These are phyloP conservation scores for Aspergillus sp. DNA, from an alignment of 2,329 filamentous ascomycete genomes.

Conservation along the genomic window DNA sequence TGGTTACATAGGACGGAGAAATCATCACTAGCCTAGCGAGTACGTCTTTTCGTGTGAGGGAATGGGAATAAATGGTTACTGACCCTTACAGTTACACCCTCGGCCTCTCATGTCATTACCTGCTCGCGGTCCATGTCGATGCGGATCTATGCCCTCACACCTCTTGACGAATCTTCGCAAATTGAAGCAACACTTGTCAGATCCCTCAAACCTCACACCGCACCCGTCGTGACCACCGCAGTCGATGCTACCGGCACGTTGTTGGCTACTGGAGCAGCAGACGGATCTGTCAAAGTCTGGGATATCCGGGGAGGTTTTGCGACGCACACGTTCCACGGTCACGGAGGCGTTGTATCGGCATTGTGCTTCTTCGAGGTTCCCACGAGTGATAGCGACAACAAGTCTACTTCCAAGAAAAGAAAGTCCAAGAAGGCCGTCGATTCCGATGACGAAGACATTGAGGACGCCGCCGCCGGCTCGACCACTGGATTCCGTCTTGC, in stretches of 20 bases:
- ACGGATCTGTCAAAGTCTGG: conserved; percentile 94
- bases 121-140: conserved; percentile 95
- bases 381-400: conserved; percentile 33
- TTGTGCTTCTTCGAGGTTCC: conserved; percentile 82
- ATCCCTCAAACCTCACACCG: conserved; percentile 81
- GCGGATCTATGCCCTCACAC: conserved; percentile 74
- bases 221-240: conserved; percentile 79
- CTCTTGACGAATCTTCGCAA: conserved; percentile 49
- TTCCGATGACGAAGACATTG: conserved; percentile 36
- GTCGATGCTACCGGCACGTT: conserved; percentile 83
- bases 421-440: conserved; percentile 33
- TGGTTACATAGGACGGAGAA: conserved; percentile 55
- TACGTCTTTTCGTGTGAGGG: conserved; percentile 17
- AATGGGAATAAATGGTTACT: not conserved
- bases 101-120: conserved; percentile 76
- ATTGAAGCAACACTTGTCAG: conserved; percentile 64
- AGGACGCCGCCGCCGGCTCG: conserved; percentile 36
- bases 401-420: conserved; percentile 37
- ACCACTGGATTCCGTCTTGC: conserved; percentile 68
- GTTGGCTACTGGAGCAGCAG: conserved; percentile 84
- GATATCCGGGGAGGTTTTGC: conserved; percentile 84
- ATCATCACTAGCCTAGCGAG: conserved; percentile 40
- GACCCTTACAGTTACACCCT: conserved; percentile 63
- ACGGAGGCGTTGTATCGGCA: conserved; percentile 84
- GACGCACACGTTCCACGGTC: conserved; percentile 91